phyloP scores from a whole-genome alignment of 805 yeast species.

The Candida chauliodis region DNA sequence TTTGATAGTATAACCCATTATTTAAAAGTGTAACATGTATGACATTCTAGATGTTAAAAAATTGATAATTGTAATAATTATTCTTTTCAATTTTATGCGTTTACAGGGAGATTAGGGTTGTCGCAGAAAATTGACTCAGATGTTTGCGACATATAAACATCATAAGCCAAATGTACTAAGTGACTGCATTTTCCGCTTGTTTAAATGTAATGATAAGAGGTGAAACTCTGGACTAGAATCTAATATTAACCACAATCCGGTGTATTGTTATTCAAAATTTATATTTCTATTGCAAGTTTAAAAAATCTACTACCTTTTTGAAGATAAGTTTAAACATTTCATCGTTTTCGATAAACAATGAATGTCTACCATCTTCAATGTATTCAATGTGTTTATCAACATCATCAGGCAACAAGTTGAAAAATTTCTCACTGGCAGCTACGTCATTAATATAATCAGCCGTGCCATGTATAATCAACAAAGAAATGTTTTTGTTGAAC shows the following conservation, averaged over 20 bases:
- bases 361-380: constrained; percentile 37
- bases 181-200: too few species aligned
- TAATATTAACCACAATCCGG: too few species aligned
- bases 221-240: too few species aligned
- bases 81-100: not conserved
- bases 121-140: not conserved
- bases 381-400: constrained; percentile 26
- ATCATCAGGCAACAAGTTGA: constrained; percentile 26
- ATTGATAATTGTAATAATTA: not conserved
- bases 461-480: constrained; percentile 60
- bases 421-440: constrained; percentile 43
- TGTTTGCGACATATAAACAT: not conserved
- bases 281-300: constrained; percentile 9
- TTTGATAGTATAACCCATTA: constrained; percentile 59
- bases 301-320: constrained; percentile 39
- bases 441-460: constrained; percentile 60
- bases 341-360: constrained; percentile 45
- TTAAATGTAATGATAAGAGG: too few species aligned
- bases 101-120: too few species aligned
- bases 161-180: too few species aligned
- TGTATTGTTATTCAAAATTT: too few species aligned
- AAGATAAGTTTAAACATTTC: constrained; percentile 32
- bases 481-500: constrained; percentile 39
- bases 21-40: too few species aligned
- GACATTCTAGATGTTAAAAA: not conserved